These are phyloP conservation scores for Cucumis melo DNA, from an alignment of 306 rosid genomes.

Conservation along the genomic window DNA sequence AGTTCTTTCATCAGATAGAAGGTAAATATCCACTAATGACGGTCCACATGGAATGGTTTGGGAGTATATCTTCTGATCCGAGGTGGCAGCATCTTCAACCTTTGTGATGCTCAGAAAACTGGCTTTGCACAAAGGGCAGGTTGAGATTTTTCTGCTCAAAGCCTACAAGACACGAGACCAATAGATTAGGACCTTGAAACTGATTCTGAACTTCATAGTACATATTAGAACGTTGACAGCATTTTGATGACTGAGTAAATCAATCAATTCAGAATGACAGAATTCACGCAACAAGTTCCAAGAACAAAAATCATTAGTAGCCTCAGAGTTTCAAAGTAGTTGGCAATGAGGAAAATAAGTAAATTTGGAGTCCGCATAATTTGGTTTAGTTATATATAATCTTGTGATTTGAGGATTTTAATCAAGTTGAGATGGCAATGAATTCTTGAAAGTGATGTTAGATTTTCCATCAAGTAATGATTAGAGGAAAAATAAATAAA, in stretches of 20 bases:
- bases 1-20: constrained; percentile 21
- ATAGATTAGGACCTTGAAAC: constrained; percentile 15
- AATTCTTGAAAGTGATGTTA: no score
- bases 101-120: constrained; percentile 43
- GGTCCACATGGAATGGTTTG: constrained; percentile 66
- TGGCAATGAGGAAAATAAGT: not conserved
- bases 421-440: not conserved
- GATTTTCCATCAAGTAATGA: no score
- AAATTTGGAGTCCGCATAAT: not conserved
- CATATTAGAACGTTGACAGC: not conserved
- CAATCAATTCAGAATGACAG: not conserved
- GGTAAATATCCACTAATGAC: constrained; percentile 27
- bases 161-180: constrained; percentile 29
- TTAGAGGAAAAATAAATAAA: no score
- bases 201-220: not conserved
- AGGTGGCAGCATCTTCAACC: constrained; percentile 49
- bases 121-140: constrained; percentile 87
- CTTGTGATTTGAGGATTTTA: not conserved
- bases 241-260: not conserved
- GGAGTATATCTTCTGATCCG: constrained; percentile 71
- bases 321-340: not conserved
- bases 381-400: not conserved
- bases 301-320: not conserved
- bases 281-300: not conserved
- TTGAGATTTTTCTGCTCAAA: constrained; percentile 37